Conservation (phyloP, 2,329 filamentous ascomycete genomes). For the Bipolaris cookei region DNA sequence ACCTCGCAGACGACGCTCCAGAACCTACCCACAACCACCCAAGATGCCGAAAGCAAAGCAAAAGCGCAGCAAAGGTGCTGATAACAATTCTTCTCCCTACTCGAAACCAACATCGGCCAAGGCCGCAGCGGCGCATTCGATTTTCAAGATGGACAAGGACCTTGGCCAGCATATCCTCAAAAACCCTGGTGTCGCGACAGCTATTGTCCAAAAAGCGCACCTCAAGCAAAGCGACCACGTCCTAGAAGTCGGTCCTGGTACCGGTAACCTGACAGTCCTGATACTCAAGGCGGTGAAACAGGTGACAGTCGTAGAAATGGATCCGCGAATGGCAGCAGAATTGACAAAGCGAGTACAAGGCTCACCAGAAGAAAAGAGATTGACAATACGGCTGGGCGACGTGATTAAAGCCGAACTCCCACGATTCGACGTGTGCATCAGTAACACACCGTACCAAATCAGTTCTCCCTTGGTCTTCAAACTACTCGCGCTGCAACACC, state of each 20-base stretch:
- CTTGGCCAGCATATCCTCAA: constrained; percentile 92
- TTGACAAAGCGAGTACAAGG: constrained; percentile 93
- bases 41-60: constrained; percentile 57
- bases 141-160: constrained; percentile 97
- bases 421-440: constrained; percentile 80
- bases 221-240: constrained; percentile 88
- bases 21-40: constrained; percentile 4
- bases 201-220: constrained; percentile 83
- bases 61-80: constrained; percentile 41
- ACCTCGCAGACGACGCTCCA: background rate
- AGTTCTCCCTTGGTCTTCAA: constrained; percentile 91
- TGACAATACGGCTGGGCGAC: constrained; percentile 90
- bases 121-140: constrained; percentile 69
- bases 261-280: constrained; percentile 85
- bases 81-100: constrained; percentile 52
- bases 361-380: constrained; percentile 74
- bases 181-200: constrained; percentile 82
- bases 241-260: constrained; percentile 90
- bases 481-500: constrained; percentile 79
- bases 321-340: constrained; percentile 96
- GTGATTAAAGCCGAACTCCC: constrained; percentile 85
- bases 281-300: constrained; percentile 89
- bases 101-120: constrained; percentile 53
- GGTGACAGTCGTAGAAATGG: constrained; percentile 85
- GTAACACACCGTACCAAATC: constrained; percentile 79